phyloP scores from a whole-genome alignment of 139 green algal genomes.

The Asterochloris erici region DNA sequence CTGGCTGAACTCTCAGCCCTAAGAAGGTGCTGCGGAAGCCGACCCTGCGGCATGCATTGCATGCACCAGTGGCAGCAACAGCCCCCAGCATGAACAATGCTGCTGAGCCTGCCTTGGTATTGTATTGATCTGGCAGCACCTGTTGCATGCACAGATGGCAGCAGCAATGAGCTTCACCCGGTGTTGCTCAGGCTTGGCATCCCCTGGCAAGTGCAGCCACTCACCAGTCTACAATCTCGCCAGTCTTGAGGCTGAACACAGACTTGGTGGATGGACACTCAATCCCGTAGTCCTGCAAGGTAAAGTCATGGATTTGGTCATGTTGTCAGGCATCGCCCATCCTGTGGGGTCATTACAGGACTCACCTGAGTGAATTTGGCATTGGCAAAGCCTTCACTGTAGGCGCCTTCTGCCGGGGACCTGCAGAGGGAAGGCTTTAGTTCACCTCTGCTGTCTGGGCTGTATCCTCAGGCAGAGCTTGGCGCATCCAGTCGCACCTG shows the following conservation, averaged over 20 bases:
- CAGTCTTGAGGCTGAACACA: constrained; percentile 90
- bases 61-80: too few relatives aligned
- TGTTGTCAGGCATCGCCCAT: not conserved
- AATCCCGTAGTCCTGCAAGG: constrained; percentile 77
- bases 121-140: too few relatives aligned
- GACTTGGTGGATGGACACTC: constrained; percentile 87
- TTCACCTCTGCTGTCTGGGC: not conserved
- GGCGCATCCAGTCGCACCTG: constrained; percentile 23
- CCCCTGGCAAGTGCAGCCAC: not conserved
- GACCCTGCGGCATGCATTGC: not conserved
- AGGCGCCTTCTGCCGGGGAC: constrained; percentile 94
- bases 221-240: constrained; percentile 79
- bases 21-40: not conserved
- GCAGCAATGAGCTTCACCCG: too few relatives aligned
- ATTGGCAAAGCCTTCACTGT: constrained; percentile 92
- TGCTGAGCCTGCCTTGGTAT: too few relatives aligned
- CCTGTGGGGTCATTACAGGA: not conserved
- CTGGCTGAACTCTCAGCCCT: not conserved
- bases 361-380: constrained; percentile 91
- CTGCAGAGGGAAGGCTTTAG: constrained; percentile 9
- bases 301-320: not conserved
- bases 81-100: too few relatives aligned
- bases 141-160: too few relatives aligned
- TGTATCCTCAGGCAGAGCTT: too few relatives aligned
- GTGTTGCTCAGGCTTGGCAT: too few relatives aligned